Evolutionary conservation across 1,284 basidiomycete species (phyloP), one percentile per base, ranked within the genome.

Genomic region (Ceratobasidium sp.): DNA sequence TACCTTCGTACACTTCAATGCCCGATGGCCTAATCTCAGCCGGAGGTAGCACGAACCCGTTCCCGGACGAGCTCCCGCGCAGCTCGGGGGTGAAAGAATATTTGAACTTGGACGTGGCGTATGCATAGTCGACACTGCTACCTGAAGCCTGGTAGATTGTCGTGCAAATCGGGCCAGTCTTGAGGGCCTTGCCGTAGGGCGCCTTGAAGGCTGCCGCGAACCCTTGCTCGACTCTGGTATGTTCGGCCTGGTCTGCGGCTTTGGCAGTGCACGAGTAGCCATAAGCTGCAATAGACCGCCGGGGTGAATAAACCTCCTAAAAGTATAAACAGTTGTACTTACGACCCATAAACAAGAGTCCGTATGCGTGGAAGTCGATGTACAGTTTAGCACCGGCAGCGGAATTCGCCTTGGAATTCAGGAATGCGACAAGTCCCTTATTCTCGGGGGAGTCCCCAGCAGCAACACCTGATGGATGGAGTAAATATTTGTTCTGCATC

Each of bases 81-180:
- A 78, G 70, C 54, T 78, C 77, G 10, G 77, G 50, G 30, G 77
- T 59, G 33, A 75, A 75, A 7, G 77, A 78, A n/a, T 78, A 78
- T 54, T 78, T 78, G 77, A 78, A 59, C 38, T 68, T 67, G 6
- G 71, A 69, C 18, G 75, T 71, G n/a, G 50, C 77, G 44, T 78
- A 78, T 1, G 50, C 70, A 44, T 78, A 78, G 38, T 78, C 77
- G 35, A 74, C 62, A 12, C 70, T 67, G 2, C 70, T 57, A 5
- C 77, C 77, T 0, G 70, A 67, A 5, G 64, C 70, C 27, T 57
- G 33, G 55, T 73, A 78, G 2, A 78, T 62, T 1, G 77, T 78
- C 35, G 54, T 35, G 57, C 69, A 78, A 38, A 68, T 78, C 7
- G 54, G 46, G 4, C 77, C 77, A 27, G 68, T 71, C 55, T 33